Evolutionary conservation across 805 yeast genomes (phyloP), one percentile per base, ranked within the genome.

Genomic region (Yamadazyma phyllophila): DNA sequence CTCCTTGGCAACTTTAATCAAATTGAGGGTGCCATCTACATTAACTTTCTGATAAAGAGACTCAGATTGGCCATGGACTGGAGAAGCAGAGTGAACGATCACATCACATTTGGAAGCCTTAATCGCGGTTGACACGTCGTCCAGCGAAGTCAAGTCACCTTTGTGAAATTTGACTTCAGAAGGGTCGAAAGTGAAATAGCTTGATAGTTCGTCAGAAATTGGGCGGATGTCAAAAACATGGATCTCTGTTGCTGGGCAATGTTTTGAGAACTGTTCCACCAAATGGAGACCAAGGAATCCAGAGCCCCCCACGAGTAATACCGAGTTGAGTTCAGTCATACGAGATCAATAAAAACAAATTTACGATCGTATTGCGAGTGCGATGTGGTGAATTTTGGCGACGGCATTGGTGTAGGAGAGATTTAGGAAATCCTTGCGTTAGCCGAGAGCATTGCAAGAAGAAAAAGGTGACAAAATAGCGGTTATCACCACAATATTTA

Each of bases 61-160:
- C 53, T 85, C 85, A n/a, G 81, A 78, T 54, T 83, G 72, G 4
- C 97, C 97, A 61, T 90, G 97, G 63, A 94, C 78, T 14, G 99
- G 99, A 10, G 98, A 92, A 2, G 98, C 99, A 1, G 96, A 86
- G 61, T 95, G 98, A 7, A 94, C 96, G 17, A 94, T 79, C 1
- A 88, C 91, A 35, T 80, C 76, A 39, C 96, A 89, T 32, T 73
- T 62, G 26, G 85, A 73, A 11, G 59, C 62, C 29, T 65, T 61
- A 32, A 92, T 78, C 0, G 95, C 96, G 6, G 65, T 58, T 2
- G 68, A 61, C 4, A 94, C 83, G 57, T 88, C 96, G 8, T 69
- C 77, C 26, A 74, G 77, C 0, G 85, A 80, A 0, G 98, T 88
- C 51, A 94, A 68, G 59, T 94, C 98, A 40, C 97, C 98, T 54